Base-by-base conservation (phyloP, 805 yeast species). In the Candida suzukii region DNA sequence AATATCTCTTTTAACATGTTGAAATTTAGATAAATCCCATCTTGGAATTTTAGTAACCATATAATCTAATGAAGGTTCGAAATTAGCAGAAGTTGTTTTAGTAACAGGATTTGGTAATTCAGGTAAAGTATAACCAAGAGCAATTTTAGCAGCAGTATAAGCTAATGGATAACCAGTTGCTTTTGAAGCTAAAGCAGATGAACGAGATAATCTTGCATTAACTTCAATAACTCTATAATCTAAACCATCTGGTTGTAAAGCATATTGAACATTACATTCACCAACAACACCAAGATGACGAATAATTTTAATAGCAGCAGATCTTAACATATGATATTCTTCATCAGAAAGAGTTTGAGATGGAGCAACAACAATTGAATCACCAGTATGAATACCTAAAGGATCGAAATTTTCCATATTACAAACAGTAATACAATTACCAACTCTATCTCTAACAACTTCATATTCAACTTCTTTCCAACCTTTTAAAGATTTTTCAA, bases 391-490 rank as follows among this genome's bases (percentile, higher is more conserved):
- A 56, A 91, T 84, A 54, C 99, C 99, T 53, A 91, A 77, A 35
- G 99, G 99, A 67, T 91, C 99, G 54, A 91, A 91, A 72, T 91
- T 91, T 70, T 91, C 99, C 99, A 91, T 91, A 68, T 91, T 91
- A 75, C 99, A 91, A 41, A 91, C 99, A 35, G 99, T 91, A 62
- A 91, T 91, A 76, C 99, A 91, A 76, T 91, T 91, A 52, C 83
- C 96, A 42, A 84, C 93, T 49, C 93, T 77, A 70, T 91, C 99
- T 61, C 99, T 83, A 43, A 91, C 98, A 50, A 91, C 99, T 71
- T 91, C 99, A 64, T 91, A 91, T 68, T 91, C 99, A 48, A 91
- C 95, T 68, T 91, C 99, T 66, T 91, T 91, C 99, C 99, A 91
- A 50, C 99, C 99, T 72, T 90, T 91, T 68, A 91, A 73, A 6